These are phyloP conservation scores for Penicillium sp. DNA, from an alignment of 2,329 filamentous ascomycete species.

Conservation along the genomic window DNA sequence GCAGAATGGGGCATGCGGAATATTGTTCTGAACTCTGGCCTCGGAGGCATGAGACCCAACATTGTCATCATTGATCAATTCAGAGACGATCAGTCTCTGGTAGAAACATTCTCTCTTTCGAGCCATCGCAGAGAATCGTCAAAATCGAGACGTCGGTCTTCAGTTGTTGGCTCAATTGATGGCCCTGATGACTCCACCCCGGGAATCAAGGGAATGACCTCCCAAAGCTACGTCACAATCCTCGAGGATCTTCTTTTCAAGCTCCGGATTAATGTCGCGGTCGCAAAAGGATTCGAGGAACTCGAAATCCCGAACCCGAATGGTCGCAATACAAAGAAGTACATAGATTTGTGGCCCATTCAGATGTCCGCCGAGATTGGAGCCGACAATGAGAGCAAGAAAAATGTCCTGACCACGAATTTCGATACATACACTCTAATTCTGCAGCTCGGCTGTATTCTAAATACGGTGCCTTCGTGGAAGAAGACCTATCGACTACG, in stretches of 20 bases:
- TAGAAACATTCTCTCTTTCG: slow-evolving; percentile 55
- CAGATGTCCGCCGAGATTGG: slow-evolving; percentile 86
- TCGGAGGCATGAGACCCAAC: slow-evolving; percentile 86
- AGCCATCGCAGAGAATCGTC: slow-evolving; percentile 28
- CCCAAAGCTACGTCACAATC: slow-evolving; percentile 75
- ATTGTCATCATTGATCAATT: slow-evolving; percentile 80
- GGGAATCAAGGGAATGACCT: slow-evolving; percentile 66
- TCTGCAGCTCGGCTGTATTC: slow-evolving; percentile 78
- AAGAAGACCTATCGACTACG: slow-evolving; percentile 69
- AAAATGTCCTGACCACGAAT: slow-evolving; percentile 75
- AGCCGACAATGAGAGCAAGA: slow-evolving; percentile 60
- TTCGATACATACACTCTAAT: slow-evolving; percentile 92
- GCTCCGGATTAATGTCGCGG: slow-evolving; percentile 77
- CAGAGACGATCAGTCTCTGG: slow-evolving; percentile 57
- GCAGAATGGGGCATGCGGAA: slow-evolving; percentile 85
- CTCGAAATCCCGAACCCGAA: slow-evolving; percentile 68
- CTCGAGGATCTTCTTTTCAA: slow-evolving; percentile 76
- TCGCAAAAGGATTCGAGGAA: slow-evolving; percentile 76
- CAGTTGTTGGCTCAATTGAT: slow-evolving; percentile 11
- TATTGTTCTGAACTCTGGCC: slow-evolving; percentile 73
- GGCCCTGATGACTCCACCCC: slow-evolving; percentile 62
- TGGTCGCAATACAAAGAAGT: slow-evolving; percentile 64
- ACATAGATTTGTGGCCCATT: slow-evolving; percentile 86
- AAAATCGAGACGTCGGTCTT: slow-evolving; percentile 19
- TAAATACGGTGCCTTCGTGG: slow-evolving; percentile 79